These are phyloP conservation scores for Solanum chmielewskii DNA, from an alignment of 257 asterid genomes.

Conservation along the genomic window DNA sequence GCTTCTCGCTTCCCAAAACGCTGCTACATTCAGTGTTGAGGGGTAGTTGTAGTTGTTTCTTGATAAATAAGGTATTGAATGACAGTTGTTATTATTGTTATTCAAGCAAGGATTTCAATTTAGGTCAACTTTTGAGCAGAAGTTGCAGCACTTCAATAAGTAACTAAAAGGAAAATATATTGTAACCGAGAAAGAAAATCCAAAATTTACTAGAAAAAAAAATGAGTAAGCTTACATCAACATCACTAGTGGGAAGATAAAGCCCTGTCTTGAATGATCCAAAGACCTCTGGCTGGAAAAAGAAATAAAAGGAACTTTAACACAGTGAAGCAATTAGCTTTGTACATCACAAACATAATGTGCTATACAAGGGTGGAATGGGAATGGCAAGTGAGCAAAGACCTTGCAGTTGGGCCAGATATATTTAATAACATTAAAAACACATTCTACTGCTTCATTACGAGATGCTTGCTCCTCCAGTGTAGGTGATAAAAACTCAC, in stretches of 20 bases:
- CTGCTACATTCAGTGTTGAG: neutral
- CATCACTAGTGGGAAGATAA: constrained; percentile 92
- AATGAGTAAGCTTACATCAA: constrained; percentile 51
- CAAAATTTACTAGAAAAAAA: neutral
- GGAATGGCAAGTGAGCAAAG: neutral
- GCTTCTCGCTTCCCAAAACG: too few relatives aligned
- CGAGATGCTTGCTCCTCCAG: constrained; percentile 73
- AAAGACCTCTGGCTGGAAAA: constrained; percentile 78
- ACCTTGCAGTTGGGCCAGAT: constrained; percentile 94
- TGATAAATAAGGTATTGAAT: neutral
- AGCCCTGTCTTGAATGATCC: constrained; percentile 97
- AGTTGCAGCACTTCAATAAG: neutral
- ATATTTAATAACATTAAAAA: constrained; percentile 61
- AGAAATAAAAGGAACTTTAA: neutral
- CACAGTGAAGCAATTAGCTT: neutral
- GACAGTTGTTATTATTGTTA: neutral
- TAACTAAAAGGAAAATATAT: neutral
- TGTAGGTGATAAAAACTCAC: constrained; percentile 86
- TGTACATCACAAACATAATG: neutral
- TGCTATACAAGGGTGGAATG: neutral
- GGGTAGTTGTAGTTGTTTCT: neutral
- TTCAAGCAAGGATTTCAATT: neutral
- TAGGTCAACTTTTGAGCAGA: neutral
- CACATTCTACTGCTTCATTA: constrained; percentile 64
- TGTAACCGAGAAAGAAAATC: neutral